Base-by-base conservation (phyloP, 192 early-diverging fungal genomes). In the Backusella luteola region DNA sequence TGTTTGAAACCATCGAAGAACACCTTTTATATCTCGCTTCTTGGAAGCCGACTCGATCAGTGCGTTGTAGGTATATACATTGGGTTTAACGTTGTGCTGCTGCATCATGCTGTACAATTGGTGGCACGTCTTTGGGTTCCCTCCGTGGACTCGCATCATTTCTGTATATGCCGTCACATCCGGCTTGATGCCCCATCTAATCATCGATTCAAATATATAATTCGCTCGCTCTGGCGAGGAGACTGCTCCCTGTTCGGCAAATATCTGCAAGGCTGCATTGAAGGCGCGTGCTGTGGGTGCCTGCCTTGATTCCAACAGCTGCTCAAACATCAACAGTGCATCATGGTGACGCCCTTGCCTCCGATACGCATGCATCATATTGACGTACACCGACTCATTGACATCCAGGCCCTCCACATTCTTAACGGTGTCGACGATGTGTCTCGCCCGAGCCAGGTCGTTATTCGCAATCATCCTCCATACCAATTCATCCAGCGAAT, bases 101-200 rank as follows among this genome's bases (percentile, higher is more conserved):
- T 42, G 42, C 82, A 83, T 83, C 34, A 56, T 69, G 29, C 67
- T 32, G 38, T 79, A 77, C 38, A 75, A 80, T 3, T 72, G n/a
- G 5, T 77, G 7, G 34, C 78, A 73, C 4, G 23, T 53, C 34
- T 69, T 39, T 34, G 75, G 19, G 9, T 49, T 44, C 1, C 26
- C 21, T 7, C 34, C 63, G 74, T 66, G 32, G 0, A 39, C 71
- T 14, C 72, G 63, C 15, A 83, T 83, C 21, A 77, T 67, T 44
- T 83, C 82, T 39, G 76, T 73, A 49, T 71, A 83, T n/a, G 82
- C 49, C 14, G 79, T 67, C 21, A 66, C 69, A 63, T 83, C 82
- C 4, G 82, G 82, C 19, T 49, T 26, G 23, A 77, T 14, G 0
- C 69, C 72, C 17, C 38, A 23, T 15, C 49, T 26, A 66, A 59